These are phyloP conservation scores for Wallacemonas sp. DNA, from an alignment of 208 protist species.

Conservation along the genomic window DNA sequence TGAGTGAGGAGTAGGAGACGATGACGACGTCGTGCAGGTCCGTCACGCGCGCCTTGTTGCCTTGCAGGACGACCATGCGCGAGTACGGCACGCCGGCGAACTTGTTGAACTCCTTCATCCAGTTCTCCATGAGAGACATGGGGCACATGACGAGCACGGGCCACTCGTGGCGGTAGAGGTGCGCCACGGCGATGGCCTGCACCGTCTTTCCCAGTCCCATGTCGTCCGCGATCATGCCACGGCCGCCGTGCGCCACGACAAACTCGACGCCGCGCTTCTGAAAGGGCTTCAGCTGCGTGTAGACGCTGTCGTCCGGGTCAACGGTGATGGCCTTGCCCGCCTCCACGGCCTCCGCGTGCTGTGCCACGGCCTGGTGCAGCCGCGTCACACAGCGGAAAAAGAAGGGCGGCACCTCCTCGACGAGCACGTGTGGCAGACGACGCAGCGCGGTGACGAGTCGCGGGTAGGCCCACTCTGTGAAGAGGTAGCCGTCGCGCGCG, in stretches of 20 bases:
- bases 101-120: constrained; percentile 90
- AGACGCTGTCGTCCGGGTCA: constrained; percentile 68
- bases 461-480: constrained; percentile 61
- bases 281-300: constrained; percentile 72
- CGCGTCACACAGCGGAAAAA: constrained; percentile 75
- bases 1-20: constrained; percentile 81
- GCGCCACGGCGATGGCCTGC: constrained; percentile 92
- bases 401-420: constrained; percentile 78
- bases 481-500: constrained; percentile 57
- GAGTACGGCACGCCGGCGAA: constrained; percentile 80
- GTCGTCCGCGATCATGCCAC: constrained; percentile 95
- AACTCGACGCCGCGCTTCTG: constrained; percentile 84
- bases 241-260: constrained; percentile 71
- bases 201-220: constrained; percentile 98
- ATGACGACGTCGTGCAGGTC: constrained; percentile 71
- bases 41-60: constrained; percentile 37
- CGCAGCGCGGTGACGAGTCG: constrained; percentile 40
- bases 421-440: constrained; percentile 20
- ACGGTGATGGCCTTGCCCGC: constrained; percentile 25
- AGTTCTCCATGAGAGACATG: constrained; percentile 91
- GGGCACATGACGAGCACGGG: constrained; percentile 94
- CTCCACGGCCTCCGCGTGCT: constrained; percentile 40
- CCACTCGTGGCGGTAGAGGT: constrained; percentile 94
- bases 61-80: constrained; percentile 73
- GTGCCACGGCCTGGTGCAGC: constrained; percentile 30